phyloP scores from a whole-genome alignment of 164 flowering plant species.

The Piper betle region DNA sequence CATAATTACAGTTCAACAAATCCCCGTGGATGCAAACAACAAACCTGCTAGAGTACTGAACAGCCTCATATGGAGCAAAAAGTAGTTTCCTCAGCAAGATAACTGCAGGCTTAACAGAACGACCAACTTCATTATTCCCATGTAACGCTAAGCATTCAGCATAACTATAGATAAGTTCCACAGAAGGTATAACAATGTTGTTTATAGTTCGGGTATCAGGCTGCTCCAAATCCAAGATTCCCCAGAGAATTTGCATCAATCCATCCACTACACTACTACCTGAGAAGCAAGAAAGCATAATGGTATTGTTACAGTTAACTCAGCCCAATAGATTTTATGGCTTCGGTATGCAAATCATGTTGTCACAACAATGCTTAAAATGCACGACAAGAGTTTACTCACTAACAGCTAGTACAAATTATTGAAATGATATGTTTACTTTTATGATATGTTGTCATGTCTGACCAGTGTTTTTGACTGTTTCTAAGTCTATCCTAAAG shows the following conservation, averaged over 20 bases:
- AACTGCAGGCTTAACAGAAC: slow-evolving; percentile 88
- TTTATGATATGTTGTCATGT: too few relatives aligned
- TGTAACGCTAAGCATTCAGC: slow-evolving; percentile 89
- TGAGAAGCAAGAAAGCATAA: slow-evolving; percentile 11
- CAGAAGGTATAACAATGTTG: slow-evolving; percentile 80
- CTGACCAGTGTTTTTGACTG: too few relatives aligned
- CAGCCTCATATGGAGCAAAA: slow-evolving; percentile 76
- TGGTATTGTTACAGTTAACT: background rate
- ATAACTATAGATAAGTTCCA: slow-evolving; percentile 90
- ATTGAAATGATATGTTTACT: too few relatives aligned
- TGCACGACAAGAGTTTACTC: too few relatives aligned
- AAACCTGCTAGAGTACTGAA: slow-evolving; percentile 96
- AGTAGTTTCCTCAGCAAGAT: slow-evolving; percentile 61
- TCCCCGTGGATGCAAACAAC: background rate
- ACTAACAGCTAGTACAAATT: too few relatives aligned
- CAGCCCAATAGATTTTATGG: background rate
- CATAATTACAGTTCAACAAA: background rate
- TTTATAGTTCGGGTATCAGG: slow-evolving; percentile 92
- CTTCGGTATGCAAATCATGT: too few relatives aligned
- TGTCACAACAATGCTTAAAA: too few relatives aligned
- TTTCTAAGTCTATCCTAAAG: too few relatives aligned
- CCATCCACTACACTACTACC: slow-evolving; percentile 91
- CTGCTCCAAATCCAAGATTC: slow-evolving; percentile 88
- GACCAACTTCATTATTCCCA: slow-evolving; percentile 40
- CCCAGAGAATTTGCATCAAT: slow-evolving; percentile 92